These are phyloP conservation scores for Exobasidium rhododendri DNA, from an alignment of 1,284 basidiomycete species.

Conservation along the genomic window DNA sequence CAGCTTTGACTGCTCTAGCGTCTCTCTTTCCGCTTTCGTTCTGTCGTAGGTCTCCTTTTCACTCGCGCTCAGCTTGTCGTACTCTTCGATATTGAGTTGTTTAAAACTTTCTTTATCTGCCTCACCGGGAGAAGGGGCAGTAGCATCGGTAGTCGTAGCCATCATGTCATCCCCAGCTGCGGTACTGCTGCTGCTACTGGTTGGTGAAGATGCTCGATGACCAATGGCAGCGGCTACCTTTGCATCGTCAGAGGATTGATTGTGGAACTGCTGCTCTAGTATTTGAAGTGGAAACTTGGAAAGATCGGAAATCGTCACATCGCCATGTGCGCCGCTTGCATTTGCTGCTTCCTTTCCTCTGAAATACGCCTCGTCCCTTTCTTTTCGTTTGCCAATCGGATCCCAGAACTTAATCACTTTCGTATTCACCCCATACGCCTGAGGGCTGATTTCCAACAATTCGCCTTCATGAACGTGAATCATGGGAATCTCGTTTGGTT, in stretches of 20 bases:
- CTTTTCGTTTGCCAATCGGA: conserved; percentile 36
- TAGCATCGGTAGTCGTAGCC: not conserved
- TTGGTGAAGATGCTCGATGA: not conserved
- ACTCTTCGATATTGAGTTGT: conserved; percentile 6
- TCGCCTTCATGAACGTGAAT: conserved; percentile 69
- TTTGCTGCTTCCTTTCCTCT: conserved; percentile 18
- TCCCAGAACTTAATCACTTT: conserved; percentile 45
- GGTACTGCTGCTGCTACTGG: conserved; percentile 8
- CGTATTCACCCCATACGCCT: conserved; percentile 52
- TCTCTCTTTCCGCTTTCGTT: conserved; percentile 7
- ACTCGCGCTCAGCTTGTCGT: conserved; percentile 1
- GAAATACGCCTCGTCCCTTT: conserved; percentile 42
- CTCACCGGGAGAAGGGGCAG: not conserved
- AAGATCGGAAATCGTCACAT: not conserved
- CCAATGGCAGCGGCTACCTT: not conserved
- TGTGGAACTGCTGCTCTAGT: not conserved
- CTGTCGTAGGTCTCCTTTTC: conserved; percentile 41
- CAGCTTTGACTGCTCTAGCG: conserved; percentile 58
- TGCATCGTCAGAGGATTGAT: not conserved
- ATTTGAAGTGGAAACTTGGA: conserved; percentile 2
- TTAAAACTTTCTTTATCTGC: not conserved
- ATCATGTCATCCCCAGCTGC: not conserved
- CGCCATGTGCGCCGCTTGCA: conserved; percentile 8
- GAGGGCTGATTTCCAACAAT: conserved; percentile 48
- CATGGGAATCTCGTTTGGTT: conserved; percentile 92